phyloP scores from a whole-genome alignment of 2,329 filamentous ascomycete species.

The Plectosphaerella plurivora region DNA sequence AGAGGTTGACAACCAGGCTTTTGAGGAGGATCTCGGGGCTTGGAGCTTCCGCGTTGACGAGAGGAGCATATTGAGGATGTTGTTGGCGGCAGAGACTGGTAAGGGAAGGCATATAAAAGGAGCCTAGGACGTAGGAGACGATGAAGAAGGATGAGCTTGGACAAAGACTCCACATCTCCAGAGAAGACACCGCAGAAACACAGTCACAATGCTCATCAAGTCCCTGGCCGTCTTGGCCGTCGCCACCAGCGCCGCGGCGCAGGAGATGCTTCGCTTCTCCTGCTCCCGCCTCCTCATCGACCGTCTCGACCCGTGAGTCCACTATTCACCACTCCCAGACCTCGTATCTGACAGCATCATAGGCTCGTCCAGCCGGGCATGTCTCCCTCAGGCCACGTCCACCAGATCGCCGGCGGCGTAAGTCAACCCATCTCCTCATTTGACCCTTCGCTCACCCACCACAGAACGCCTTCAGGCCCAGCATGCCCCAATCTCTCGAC shows the following conservation, averaged over 20 bases:
- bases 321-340: neutral
- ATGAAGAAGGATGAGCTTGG: neutral
- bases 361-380: slow-evolving; percentile 26
- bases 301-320: slow-evolving; percentile 1
- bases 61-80: neutral
- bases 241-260: neutral
- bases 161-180: neutral
- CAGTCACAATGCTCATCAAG: neutral
- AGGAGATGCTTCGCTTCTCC: slow-evolving; percentile 3
- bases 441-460: neutral
- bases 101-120: too few species aligned
- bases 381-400: slow-evolving; percentile 28
- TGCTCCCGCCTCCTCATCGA: neutral
- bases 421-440: neutral
- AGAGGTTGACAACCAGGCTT: neutral
- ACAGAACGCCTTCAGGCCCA: slow-evolving; percentile 30
- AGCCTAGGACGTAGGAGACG: too few species aligned
- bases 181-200: neutral
- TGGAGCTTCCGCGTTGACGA: neutral
- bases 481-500: slow-evolving; percentile 22
- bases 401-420: slow-evolving; percentile 32
- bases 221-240: neutral
- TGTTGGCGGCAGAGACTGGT: neutral
- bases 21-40: neutral
- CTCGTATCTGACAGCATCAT: neutral